Base-by-base conservation (phyloP, 139 green algal genomes). In the Closterium sp. region DNA sequence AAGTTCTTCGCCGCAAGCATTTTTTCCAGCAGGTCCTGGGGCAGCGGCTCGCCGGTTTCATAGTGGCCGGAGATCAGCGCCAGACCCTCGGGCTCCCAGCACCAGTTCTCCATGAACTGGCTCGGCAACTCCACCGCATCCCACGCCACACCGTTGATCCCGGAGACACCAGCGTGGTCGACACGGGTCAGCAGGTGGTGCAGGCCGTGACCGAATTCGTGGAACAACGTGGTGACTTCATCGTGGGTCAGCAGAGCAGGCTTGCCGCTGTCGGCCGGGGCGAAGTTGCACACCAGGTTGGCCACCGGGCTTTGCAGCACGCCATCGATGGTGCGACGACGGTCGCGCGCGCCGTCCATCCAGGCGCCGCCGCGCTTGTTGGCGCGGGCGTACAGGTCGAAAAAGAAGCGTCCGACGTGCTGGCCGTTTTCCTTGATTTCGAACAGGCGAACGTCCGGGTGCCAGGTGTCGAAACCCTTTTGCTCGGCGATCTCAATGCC, bases 211-310 rank as follows among this genome's bases (percentile, higher is more conserved):
- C n/a, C n/a, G n/a, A n/a, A n/a, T n/a, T n/a, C n/a, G n/a, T n/a
- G n/a, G n/a, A n/a, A n/a, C n/a, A n/a, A n/a, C n/a, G n/a, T n/a
- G n/a, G n/a, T n/a, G n/a, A n/a, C n/a, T n/a, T n/a, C n/a, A n/a
- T n/a, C n/a, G n/a, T 99, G 97, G n/a, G 97, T 99, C 97, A 99
- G 98, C 25, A 99, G 95, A 55, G 92, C 96, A 85, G 97, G 97
- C 91, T 98, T 95, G 86, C 95, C 96, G 36, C 95, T 96, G 21
- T 98, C 92, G 28, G 97, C 97, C 9, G 97, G 97, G 30, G 95
- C 96, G 94, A 98, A 96, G 94, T 98, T 97, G 95, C 95, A 97
- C 34, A 99, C 97, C 97, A 99, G 98, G 95, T 98, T 97, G 6
- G 96, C 97, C 16, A 97, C 95, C 33, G 97, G 97, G 86, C 98